These are phyloP conservation scores for Teunomyces panamensis DNA, from an alignment of 805 yeast genomes.

Conservation along the genomic window DNA sequence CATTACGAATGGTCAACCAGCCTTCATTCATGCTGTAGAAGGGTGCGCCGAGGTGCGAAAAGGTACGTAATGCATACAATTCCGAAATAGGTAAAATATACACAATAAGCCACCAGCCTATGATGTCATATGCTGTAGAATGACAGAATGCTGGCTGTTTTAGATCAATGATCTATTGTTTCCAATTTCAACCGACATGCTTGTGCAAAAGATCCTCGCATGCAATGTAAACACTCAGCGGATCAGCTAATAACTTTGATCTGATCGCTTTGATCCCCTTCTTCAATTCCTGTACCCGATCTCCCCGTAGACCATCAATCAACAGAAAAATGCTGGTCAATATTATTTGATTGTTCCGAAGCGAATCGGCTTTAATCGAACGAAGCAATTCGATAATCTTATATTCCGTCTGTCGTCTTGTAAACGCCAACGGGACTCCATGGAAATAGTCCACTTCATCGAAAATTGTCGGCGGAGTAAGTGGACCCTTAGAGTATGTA, in stretches of 20 bases:
- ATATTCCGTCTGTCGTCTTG: conserved; percentile 35
- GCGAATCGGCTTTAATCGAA: background rate
- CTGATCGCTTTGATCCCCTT: background rate
- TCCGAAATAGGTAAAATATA: conserved; percentile 13
- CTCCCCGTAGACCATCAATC: background rate
- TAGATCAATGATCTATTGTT: background rate
- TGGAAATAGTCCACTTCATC: background rate
- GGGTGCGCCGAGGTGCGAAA: no score
- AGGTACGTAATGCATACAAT: conserved; percentile 1
- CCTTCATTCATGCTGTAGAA: background rate
- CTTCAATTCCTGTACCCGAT: background rate
- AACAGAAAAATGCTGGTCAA: background rate
- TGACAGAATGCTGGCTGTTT: conserved; percentile 1
- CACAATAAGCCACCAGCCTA: conserved; percentile 5
- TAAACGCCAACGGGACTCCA: conserved; percentile 17
- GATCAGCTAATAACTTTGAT: conserved; percentile 6
- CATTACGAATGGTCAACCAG: background rate
- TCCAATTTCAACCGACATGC: background rate
- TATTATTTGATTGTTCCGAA: background rate
- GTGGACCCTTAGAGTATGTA: background rate
- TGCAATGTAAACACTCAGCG: conserved; percentile 7
- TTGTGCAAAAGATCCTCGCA: conserved; percentile 9
- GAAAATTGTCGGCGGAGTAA: conserved; percentile 4
- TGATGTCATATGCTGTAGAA: background rate
- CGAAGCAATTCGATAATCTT: conserved; percentile 16